phyloP scores from a whole-genome alignment of 257 asterid species.

The Solanum raphanifolium region DNA sequence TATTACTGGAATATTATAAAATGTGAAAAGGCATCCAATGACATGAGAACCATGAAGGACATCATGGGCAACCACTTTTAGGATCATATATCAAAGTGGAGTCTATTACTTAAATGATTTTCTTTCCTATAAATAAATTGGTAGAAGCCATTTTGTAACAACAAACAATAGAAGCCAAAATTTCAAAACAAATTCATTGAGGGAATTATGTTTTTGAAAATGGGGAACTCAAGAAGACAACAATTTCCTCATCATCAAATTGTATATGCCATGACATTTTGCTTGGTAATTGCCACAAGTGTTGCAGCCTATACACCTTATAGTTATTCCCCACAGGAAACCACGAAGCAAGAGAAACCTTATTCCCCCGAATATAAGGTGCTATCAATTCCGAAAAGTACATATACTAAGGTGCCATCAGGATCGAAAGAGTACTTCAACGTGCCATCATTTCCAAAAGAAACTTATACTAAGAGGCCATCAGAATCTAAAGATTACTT shows the following conservation, averaged over 20 bases:
- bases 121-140: neutral
- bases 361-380: neutral
- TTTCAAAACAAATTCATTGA: neutral
- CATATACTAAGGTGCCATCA: too few species aligned
- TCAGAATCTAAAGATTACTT: too few species aligned
- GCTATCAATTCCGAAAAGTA: neutral
- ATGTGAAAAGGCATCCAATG: neutral
- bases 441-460: too few species aligned
- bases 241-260: neutral
- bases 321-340: neutral
- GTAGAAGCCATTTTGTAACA: neutral
- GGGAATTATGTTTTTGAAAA: neutral
- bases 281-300: neutral
- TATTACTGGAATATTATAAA: neutral
- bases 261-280: neutral
- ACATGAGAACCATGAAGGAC: neutral
- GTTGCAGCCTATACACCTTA: neutral
- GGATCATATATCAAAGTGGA: neutral
- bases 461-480: too few species aligned
- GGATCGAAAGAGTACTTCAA: too few species aligned
- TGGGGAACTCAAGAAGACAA: neutral
- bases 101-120: too few species aligned
- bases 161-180: neutral
- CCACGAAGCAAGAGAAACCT: neutral
- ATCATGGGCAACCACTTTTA: neutral